phyloP scores from a whole-genome alignment of 805 yeast genomes.

The Kodamaea lidongshanica region DNA sequence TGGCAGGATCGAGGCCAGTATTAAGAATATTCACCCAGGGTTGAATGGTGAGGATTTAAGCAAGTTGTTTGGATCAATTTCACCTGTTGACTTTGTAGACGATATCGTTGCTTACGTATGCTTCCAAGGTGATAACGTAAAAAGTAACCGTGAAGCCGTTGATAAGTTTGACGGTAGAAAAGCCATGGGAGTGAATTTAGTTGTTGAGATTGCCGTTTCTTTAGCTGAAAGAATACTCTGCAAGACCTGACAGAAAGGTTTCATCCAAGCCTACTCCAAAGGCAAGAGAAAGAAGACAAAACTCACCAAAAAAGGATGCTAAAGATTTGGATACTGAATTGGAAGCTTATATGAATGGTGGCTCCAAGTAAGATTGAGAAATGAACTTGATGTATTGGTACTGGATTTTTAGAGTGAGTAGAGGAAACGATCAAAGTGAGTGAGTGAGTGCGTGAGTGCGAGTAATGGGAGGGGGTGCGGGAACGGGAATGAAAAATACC shows the following conservation, averaged over 20 bases:
- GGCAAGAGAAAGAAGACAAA: conserved; percentile 11
- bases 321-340: conserved; percentile 74
- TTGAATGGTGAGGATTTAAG: conserved; percentile 57
- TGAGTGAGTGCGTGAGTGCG: no score
- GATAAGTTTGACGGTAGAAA: conserved; percentile 63
- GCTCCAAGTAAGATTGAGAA: neutral
- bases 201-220: conserved; percentile 54
- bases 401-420: no score
- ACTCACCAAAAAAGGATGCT: conserved; percentile 35
- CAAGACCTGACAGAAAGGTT: conserved; percentile 8
- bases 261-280: conserved; percentile 5
- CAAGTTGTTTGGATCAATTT: conserved; percentile 46
- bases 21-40: conserved; percentile 59
- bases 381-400: no score
- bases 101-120: conserved; percentile 62
- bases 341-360: conserved; percentile 52
- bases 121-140: conserved; percentile 38
- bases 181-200: conserved; percentile 68
- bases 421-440: no score
- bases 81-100: conserved; percentile 50
- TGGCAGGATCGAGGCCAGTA: conserved; percentile 33
- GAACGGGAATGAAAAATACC: no score
- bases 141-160: conserved; percentile 53
- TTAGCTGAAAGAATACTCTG: conserved; percentile 40
- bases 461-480: no score